Base-by-base conservation (phyloP, 208 protist species). In the Vickermania ingenoplastis region DNA sequence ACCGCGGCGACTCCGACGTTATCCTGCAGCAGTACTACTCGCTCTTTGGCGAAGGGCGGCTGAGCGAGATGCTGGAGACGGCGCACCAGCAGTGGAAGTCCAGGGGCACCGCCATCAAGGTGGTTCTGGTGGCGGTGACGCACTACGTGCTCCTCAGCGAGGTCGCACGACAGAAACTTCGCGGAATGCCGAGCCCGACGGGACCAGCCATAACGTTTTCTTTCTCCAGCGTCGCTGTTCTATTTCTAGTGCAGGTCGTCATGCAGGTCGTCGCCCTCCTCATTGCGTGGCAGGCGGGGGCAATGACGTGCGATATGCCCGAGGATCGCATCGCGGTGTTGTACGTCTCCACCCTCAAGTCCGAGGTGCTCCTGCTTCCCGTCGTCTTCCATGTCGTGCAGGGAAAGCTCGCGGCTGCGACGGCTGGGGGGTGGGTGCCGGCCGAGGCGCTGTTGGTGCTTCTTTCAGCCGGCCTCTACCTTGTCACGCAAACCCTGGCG, bases 321-420 rank as follows among this genome's bases (percentile, higher is more conserved):
- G 72, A 78, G 21, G 67, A 78, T 21, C 62, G 67, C 17, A 67
- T 78, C 52, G 61, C 63, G n/a, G 21, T 69, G 2, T 69, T 74
- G 51, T 78, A 66, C 59, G 31, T 58, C 1, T 36, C 59, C 11
- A 36, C 60, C 3, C 65, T 64, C 29, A 78, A 74, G 29, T 71
- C 62, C 29, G 72, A 78, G 29, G 59, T 74, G 5, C n/a, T 74
- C 22, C 48, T 54, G 2, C 27, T 69, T 1, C 65, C 72, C 21
- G 54, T 78, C 13, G 49, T 74, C n/a, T 55, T 78, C n/a, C 28
- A 54, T 13, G 28, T 66, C 1, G 59, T 69, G 30, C 27, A 51
- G 23, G 59, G 63, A 17, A 70, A 45, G 36, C 7, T n/a, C 11
- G 36, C 48, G 29, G 30, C 60, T 17, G 56, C 53, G 31, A 56